These are phyloP conservation scores for Sambucus nigra DNA, from an alignment of 129 eudicot species.

Conservation along the genomic window DNA sequence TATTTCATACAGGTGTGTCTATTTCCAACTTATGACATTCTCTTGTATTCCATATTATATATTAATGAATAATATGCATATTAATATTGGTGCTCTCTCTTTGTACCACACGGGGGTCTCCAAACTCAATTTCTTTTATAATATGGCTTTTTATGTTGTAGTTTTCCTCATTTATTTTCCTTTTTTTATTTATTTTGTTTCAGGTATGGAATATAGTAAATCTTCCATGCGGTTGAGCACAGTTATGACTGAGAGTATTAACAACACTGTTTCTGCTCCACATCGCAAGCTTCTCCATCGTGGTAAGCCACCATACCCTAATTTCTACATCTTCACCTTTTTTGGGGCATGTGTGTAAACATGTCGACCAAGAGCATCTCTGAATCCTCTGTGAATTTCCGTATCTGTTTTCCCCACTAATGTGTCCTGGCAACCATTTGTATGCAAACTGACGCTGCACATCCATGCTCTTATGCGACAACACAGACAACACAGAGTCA, in stretches of 20 bases:
- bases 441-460: too few species aligned
- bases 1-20: conserved; percentile 32
- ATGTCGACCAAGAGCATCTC: conserved; percentile 5
- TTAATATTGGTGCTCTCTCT: conserved; percentile 1
- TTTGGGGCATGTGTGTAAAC: not conserved
- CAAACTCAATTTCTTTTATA: not conserved
- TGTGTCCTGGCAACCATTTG: too few species aligned
- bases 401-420: conserved; percentile 7
- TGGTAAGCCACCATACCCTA: conserved; percentile 24
- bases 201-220: conserved; percentile 4
- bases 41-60: conserved; percentile 10
- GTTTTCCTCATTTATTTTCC: conserved; percentile 14
- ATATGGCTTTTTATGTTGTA: conserved; percentile 5
- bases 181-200: conserved; percentile 7
- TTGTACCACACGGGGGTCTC: conserved; percentile 9
- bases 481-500: too few species aligned
- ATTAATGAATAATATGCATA: not conserved
- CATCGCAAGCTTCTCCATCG: conserved; percentile 45
- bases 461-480: too few species aligned
- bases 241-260: conserved; percentile 1
- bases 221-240: conserved; percentile 5
- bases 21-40: conserved; percentile 16
- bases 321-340: conserved; percentile 4
- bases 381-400: not conserved
- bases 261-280: conserved; percentile 14